Evolutionary conservation across 768 basidiomycete genomes (phyloP).

Genomic region (Lactarius vividus): DNA sequence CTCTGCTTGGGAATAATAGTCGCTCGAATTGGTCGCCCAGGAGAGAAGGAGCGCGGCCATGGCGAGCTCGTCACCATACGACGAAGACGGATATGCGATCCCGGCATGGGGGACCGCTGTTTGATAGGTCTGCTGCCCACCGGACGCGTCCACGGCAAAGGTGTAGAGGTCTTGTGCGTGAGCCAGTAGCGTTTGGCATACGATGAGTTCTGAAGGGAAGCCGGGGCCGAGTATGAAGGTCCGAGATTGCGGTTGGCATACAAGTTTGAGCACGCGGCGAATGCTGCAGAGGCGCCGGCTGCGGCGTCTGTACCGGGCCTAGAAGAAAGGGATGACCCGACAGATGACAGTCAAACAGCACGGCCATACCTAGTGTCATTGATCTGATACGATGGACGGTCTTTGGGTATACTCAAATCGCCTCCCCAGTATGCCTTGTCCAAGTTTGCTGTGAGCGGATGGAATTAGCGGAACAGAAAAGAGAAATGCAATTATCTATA

Average conservation of each 20-base stretch:
- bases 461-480: slow-evolving; percentile 5
- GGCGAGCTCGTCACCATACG: slow-evolving; percentile 69
- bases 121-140: slow-evolving; percentile 62
- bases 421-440: slow-evolving; percentile 91
- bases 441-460: slow-evolving; percentile 42
- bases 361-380: slow-evolving; percentile 54
- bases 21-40: slow-evolving; percentile 60
- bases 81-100: slow-evolving; percentile 66
- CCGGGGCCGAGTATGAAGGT: slow-evolving; percentile 52
- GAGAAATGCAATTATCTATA: slow-evolving; percentile 29
- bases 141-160: slow-evolving; percentile 69
- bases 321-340: slow-evolving; percentile 7
- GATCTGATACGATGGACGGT: slow-evolving; percentile 75
- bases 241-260: slow-evolving; percentile 64
- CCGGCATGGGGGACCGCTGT: slow-evolving; percentile 62
- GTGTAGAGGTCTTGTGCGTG: slow-evolving; percentile 76
- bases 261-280: slow-evolving; percentile 80
- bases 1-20: slow-evolving; percentile 61
- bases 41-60: slow-evolving; percentile 77
- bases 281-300: slow-evolving; percentile 80
- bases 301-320: slow-evolving; percentile 89
- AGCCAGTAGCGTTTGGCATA: slow-evolving; percentile 66
- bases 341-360: not conserved
- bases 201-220: slow-evolving; percentile 65
- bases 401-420: slow-evolving; percentile 69